These are phyloP conservation scores for Podaxis pistillaris DNA, from an alignment of 768 basidiomycete genomes.

Conservation along the genomic window DNA sequence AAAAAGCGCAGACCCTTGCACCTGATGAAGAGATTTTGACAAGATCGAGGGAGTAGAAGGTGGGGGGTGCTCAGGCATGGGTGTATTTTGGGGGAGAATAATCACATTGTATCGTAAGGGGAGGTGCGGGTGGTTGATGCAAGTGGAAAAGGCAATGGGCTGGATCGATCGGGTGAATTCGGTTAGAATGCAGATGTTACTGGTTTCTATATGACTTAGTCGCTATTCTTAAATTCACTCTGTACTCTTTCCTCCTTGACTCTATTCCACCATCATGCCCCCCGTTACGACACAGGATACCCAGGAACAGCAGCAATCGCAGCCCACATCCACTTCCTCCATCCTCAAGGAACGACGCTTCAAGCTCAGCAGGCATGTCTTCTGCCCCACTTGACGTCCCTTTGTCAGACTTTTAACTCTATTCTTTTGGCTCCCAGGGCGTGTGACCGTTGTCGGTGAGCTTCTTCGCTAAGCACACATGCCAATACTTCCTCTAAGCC, in stretches of 20 bases:
- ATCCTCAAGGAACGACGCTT: conserved; percentile 80
- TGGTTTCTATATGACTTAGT: conserved; percentile 24
- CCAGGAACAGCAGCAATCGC: conserved; percentile 38
- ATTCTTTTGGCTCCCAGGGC: conserved; percentile 47
- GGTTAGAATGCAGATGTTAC: conserved; percentile 19
- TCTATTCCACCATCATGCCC: conserved; percentile 43
- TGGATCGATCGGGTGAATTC: conserved; percentile 33
- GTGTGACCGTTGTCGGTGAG: conserved; percentile 90
- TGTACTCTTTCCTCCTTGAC: conserved; percentile 23
- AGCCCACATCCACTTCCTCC: conserved; percentile 36
- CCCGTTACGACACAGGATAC: conserved; percentile 41
- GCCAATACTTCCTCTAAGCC: conserved; percentile 11
- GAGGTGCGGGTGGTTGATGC: background rate
- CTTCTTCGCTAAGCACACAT: conserved; percentile 10
- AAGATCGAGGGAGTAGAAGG: background rate
- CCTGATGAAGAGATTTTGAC: background rate
- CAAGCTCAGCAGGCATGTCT: conserved; percentile 77
- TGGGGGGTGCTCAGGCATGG: background rate
- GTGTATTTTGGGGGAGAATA: background rate
- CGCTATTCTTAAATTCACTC: conserved; percentile 16
- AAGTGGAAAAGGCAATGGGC: background rate
- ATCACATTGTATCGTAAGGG: background rate
- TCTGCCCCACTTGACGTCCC: conserved; percentile 5
- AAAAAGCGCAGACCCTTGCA: conserved; percentile 6
- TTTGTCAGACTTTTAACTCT: background rate